Base-by-base conservation (phyloP, 169 alveolate genomes). In the Eimeria praecox region DNA sequence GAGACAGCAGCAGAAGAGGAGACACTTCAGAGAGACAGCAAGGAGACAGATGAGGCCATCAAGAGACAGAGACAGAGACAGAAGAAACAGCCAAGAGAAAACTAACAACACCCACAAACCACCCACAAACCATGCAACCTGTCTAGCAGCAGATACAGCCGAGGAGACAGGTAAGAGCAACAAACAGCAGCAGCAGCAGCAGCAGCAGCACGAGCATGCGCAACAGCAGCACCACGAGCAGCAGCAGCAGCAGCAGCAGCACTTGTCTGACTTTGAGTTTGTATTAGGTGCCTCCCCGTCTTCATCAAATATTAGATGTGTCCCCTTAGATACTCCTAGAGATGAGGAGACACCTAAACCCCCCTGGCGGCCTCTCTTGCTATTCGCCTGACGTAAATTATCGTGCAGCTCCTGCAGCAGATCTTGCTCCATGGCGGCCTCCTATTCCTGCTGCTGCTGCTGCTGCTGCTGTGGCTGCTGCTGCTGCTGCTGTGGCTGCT, bases 391-490 rank as follows among this genome's bases (percentile, higher is more conserved):
- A 14, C 90, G 46, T 38, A 82, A 42, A 24, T 75, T 75, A 14
- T 82, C 90, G 33, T 82, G 90, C 12, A 82, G 90, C 90, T 82
- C 42, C 71, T 82, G 90, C 71, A 82, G 73, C 90, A 82, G 16
- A 27, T 82, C 54, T 9, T 38, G 14, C 73, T 82, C 90, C 90
- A 82, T 82, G 40, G 62, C 30, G 0, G 77, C 77, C 22, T 9
- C 24, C 40, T 35, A 14, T 30, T 69, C 46, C 80, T 69, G 80
- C 46, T 30, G 59, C 12, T 77, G 87, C 62, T 16, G 35, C 56
- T 77, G 38, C 87, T 40, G 87, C 62, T 77, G 46, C 35, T 77
- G 56, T 62, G 18, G 87, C 33, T 40, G 24, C 87, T 77, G 87
- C 62, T 16, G n/a, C n/a, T 46, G 56, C 27, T 69, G 46, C 80